phyloP scores from a whole-genome alignment of 2,329 filamentous ascomycete genomes.

The Gliomastix tumulicola region DNA sequence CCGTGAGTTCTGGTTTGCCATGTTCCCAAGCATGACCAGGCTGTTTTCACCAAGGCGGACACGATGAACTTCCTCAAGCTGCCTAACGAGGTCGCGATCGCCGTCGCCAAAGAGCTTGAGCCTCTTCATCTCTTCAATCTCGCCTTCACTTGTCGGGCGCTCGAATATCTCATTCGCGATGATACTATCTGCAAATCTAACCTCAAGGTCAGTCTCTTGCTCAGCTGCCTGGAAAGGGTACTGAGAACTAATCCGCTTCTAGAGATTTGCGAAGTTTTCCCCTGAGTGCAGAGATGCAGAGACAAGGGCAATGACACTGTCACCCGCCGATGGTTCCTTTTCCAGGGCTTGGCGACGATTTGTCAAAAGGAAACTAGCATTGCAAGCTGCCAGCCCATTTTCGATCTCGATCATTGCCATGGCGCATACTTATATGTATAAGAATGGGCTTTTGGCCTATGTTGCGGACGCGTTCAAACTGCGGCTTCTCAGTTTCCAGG shows the following conservation, averaged over 20 bases:
- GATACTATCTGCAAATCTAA: constrained; percentile 49
- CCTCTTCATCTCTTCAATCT: constrained; percentile 53
- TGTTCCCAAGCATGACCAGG: too few relatives aligned
- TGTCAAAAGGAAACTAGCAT: constrained; percentile 1
- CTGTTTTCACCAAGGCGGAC: too few relatives aligned
- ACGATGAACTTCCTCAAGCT: constrained; percentile 29
- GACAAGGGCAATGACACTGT: too few relatives aligned
- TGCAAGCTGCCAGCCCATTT: constrained; percentile 1
- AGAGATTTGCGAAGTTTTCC: constrained; percentile 12
- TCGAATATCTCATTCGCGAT: constrained; percentile 44
- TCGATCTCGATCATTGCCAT: not conserved
- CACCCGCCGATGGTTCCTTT: too few relatives aligned
- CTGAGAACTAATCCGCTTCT: constrained; percentile 11
- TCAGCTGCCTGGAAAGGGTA: too few relatives aligned
- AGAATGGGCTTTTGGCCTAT: not conserved
- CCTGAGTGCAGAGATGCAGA: constrained; percentile 12
- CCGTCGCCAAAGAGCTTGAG: constrained; percentile 46
- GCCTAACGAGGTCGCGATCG: constrained; percentile 59
- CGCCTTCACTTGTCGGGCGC: constrained; percentile 40
- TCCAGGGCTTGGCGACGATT: constrained; percentile 7
- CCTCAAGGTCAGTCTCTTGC: constrained; percentile 40
- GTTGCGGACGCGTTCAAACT: not conserved
- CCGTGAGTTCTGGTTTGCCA: too few relatives aligned
- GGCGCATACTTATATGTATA: not conserved
- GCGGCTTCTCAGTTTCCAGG: not conserved